Percentiles rank a stretch among this genome's conserved stretches.
Conservation (phyloP, 495 filamentous ascomycete species). For the Penicillium malachiteum region DNA sequence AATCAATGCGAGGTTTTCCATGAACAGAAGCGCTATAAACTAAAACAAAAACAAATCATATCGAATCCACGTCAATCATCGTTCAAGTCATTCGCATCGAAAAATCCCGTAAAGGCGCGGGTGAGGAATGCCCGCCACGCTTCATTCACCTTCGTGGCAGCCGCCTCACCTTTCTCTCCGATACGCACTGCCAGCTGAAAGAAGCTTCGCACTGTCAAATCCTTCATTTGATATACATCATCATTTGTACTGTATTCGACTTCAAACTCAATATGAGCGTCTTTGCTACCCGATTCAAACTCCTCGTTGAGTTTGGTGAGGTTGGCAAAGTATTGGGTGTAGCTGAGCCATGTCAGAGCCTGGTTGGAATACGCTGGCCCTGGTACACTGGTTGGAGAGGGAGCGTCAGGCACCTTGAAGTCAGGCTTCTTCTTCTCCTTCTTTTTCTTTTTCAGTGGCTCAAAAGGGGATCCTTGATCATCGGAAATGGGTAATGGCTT, state of each 20-base stretch:
- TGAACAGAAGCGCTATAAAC: neutral
- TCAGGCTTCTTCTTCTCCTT: slow-evolving; percentile 55
- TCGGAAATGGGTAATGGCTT: neutral
- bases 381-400: slow-evolving; percentile 70
- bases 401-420: slow-evolving; percentile 66
- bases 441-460: slow-evolving; percentile 50
- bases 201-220: slow-evolving; percentile 82
- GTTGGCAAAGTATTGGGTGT: slow-evolving; percentile 92
- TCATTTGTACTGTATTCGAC: slow-evolving; percentile 86
- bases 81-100: slow-evolving; percentile 59
- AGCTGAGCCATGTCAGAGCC: slow-evolving; percentile 69
- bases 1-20: slow-evolving; percentile 6
- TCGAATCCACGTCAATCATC: neutral
- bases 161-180: slow-evolving; percentile 50
- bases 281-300: slow-evolving; percentile 30
- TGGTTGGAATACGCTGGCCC: slow-evolving; percentile 93
- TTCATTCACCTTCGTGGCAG: slow-evolving; percentile 39
- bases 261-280: slow-evolving; percentile 69
- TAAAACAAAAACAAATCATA: neutral
- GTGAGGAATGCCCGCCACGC: slow-evolving; percentile 73
- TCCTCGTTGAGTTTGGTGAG: slow-evolving; percentile 81
- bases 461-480: slow-evolving; percentile 1
- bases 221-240: slow-evolving; percentile 68
- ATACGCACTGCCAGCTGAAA: slow-evolving; percentile 77
- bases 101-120: slow-evolving; percentile 76